These are phyloP conservation scores for Cnidoscolus chayamansa DNA, from an alignment of 441 rosid species.

Conservation along the genomic window DNA sequence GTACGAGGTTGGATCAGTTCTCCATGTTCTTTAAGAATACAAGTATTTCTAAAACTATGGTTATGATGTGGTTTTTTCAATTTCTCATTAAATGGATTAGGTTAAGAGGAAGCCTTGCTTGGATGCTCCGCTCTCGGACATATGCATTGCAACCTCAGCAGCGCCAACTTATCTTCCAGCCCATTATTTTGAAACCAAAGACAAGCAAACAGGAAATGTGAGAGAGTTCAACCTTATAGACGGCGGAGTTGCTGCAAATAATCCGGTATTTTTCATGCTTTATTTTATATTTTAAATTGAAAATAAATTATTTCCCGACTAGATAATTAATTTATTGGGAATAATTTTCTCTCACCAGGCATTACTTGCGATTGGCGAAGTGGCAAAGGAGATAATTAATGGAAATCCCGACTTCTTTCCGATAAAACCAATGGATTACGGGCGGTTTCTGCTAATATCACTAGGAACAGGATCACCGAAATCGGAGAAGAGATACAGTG, in stretches of 20 bases:
- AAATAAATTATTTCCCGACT: too few species aligned
- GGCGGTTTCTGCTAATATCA: constrained; percentile 37
- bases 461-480: constrained; percentile 37
- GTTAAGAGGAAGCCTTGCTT: constrained; percentile 36
- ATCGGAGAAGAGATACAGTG: constrained; percentile 28
- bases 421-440: constrained; percentile 34
- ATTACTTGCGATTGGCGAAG: constrained; percentile 36
- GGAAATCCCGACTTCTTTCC: constrained; percentile 29
- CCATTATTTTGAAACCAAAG: constrained; percentile 43
- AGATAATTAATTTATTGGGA: too few species aligned
- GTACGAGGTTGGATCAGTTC: constrained; percentile 26
- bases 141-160: constrained; percentile 63
- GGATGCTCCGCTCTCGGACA: constrained; percentile 56
- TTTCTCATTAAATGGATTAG: constrained; percentile 8
- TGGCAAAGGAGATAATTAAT: constrained; percentile 29
- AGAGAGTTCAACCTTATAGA: constrained; percentile 63
- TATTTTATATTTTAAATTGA: neutral
- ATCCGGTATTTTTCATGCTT: constrained; percentile 26
- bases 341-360: constrained; percentile 24
- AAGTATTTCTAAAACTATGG: too few species aligned
- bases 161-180: constrained; percentile 83
- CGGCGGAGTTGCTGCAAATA: constrained; percentile 67
- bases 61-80: too few species aligned
- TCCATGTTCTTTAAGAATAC: too few species aligned
- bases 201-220: constrained; percentile 22